Base-by-base conservation (phyloP, 495 filamentous ascomycete species). In the Cenococcum geophilum region DNA sequence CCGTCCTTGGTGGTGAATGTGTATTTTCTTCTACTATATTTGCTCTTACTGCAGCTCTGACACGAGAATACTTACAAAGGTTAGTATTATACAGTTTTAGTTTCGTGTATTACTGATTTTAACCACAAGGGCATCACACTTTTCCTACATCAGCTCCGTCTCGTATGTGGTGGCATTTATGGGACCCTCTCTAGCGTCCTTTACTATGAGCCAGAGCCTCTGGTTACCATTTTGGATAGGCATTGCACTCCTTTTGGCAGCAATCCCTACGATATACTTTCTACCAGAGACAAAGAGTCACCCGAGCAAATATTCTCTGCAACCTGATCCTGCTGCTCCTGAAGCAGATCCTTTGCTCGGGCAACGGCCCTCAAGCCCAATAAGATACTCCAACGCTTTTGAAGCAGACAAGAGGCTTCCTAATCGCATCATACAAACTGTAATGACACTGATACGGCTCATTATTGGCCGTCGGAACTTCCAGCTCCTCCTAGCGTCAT, bases 11-110 rank as follows among this genome's bases (percentile, higher is more conserved):
- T 22, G 56, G 60, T 0, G 66, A 69, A 42, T 69, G 66, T 27
- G 66, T 69, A 11, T 66, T 69, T 35, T 37, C 48, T n/a, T 69
- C 66, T n/a, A 69, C 63, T 12, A 27, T 66, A 8, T 63, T 62
- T 35, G 50, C 63, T 2, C 36, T 66, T 16, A 64, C 63, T 1
- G 61, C 63, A 16, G 43, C 54, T 1, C 25, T 69, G 27, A 45
- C 59, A 1, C 18, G 25, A 47, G 63, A 65, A 58, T 64, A 69
- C 43, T 60, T 69, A 2, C 50, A 65, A 47, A 40, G 66, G 62
- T 67, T 9, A 53, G 56, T 36, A 18, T 25, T 16, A 34, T 8
- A 37, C 14, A 4, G 22, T 1, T 40, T 53, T 25, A 25, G 6
- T 35, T n/a, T 1, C 16, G 14, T 10, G 14, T 16, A 32, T 10